Base-by-base conservation (phyloP, 192 early-diverging fungal species). In the Coemansia sp. region DNA sequence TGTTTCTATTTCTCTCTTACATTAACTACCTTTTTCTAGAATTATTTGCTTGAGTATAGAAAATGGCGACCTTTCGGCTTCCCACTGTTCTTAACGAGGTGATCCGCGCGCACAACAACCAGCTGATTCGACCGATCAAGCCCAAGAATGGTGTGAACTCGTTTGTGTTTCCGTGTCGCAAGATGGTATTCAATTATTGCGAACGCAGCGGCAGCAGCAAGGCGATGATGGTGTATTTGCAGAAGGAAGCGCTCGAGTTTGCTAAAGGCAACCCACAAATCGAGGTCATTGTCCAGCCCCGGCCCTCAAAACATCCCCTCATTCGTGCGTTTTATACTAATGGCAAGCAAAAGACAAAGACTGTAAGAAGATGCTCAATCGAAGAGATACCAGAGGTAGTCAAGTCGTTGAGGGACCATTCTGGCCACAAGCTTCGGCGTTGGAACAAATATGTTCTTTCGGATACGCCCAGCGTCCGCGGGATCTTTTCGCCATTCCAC, bases 401-500 rank as follows among this genome's bases (percentile, higher is more conserved):
- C 4, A 62, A 81, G 66, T 78, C 86, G 7, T 71, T 93, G 64
- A 86, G 86, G 49, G 87, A 90, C 60, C 88, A 88, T 58, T 82
- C 88, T 39, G 92, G 90, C 21, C 62, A 75, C 19, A 74, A 72
- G 61, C 88, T 88, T 66, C 80, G 70, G 55, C 79, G 85, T 19
- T 84, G 87, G 74, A 90, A 90, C 70, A 85, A 84, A 56, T 88
- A 89, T 48, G 91, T 92, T 22, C 84, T 92, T 49, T 93, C 92
- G 6, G 88, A 90, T 19, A 92, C 89, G 41, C 85, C 86, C 39
- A 91, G 90, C 65, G 90, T 93, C 15, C 86, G 92, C 55, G 92
- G 91, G 51, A 92, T 92, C 65, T 93, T 89, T 88, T 92, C 90
- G 68, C 90, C 92, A 39, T 93, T 93, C 85, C 88, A 92, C 61